A percentile compares a stretch with the other conserved stretches of the same genome.
Evolutionary conservation across 345 rosid species (phyloP).

Genomic region (Populus pruinosa): DNA sequence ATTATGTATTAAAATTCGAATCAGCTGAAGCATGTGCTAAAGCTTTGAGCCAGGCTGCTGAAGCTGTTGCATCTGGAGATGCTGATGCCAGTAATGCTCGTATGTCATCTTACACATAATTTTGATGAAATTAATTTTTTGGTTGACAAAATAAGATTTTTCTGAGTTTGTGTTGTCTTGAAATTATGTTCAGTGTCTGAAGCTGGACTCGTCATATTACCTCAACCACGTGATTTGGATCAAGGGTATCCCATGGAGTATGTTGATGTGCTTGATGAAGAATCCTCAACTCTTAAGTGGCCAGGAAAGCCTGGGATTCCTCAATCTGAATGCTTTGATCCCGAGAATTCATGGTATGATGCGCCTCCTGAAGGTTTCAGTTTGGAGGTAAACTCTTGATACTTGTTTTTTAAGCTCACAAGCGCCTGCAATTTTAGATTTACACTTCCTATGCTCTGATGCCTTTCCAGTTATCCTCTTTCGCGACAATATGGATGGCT

Average conservation of each 20-base stretch:
- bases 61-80: constrained; percentile 61
- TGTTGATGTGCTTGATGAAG: constrained; percentile 34
- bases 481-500: constrained; percentile 84
- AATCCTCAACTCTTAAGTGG: constrained; percentile 51
- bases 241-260: constrained; percentile 29
- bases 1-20: constrained; percentile 34
- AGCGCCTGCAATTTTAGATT: background rate
- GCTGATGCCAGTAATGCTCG: constrained; percentile 53
- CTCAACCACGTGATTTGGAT: constrained; percentile 37
- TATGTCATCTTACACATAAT: constrained; percentile 24
- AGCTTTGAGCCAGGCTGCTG: constrained; percentile 76
- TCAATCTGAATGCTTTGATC: constrained; percentile 53
- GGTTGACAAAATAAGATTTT: constrained; percentile 7
- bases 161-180: background rate
- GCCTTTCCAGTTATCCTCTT: constrained; percentile 60
- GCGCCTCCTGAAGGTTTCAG: constrained; percentile 77
- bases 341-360: constrained; percentile 84
- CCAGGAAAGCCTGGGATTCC: constrained; percentile 61
- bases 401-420: background rate
- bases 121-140: background rate
- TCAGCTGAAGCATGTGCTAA: constrained; percentile 80
- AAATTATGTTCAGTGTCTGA: constrained; percentile 45
- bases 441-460: background rate
- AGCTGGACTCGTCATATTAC: constrained; percentile 70
- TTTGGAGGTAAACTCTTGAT: constrained; percentile 48